Percentiles rank a stretch among this genome's conserved stretches.
These are phyloP conservation scores for Venturia carpophila DNA, from an alignment of 2,329 filamentous ascomycete genomes.

Conservation along the genomic window DNA sequence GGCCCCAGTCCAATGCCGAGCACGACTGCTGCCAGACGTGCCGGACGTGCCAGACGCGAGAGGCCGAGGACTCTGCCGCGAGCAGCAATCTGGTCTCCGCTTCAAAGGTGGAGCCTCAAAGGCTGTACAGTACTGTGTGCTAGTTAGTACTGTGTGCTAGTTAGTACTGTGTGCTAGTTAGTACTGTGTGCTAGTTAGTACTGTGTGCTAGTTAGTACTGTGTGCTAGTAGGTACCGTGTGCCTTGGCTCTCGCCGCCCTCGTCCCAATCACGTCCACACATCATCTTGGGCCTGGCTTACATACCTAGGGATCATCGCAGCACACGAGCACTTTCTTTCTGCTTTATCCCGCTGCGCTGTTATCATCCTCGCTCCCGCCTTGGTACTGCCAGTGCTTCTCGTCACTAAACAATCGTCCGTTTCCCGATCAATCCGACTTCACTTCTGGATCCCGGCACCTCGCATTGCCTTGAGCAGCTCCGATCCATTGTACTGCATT, in stretches of 20 bases:
- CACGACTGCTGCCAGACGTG: no score
- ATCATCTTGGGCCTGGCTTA: neutral
- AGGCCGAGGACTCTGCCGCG: no score
- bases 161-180: no score
- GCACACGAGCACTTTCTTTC: slow-evolving; percentile 1
- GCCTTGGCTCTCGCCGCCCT: neutral
- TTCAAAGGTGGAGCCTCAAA: slow-evolving; percentile 3
- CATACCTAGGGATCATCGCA: neutral
- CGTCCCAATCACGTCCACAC: neutral
- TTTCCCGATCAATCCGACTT: neutral
- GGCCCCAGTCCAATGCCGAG: no score
- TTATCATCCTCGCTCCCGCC: neutral
- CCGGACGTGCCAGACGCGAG: no score
- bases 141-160: no score
- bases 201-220: no score
- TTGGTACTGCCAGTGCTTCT: neutral
- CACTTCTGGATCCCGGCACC: neutral
- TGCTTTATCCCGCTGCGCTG: neutral
- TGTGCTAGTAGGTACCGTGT: no score
- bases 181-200: no score
- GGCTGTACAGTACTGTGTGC: no score
- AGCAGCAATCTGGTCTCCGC: no score
- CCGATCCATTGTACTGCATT: no score
- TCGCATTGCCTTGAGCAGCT: neutral
- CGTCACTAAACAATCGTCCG: neutral